phyloP scores from a whole-genome alignment of 352 stramenopile species.

The Stramenopiles sp. region DNA sequence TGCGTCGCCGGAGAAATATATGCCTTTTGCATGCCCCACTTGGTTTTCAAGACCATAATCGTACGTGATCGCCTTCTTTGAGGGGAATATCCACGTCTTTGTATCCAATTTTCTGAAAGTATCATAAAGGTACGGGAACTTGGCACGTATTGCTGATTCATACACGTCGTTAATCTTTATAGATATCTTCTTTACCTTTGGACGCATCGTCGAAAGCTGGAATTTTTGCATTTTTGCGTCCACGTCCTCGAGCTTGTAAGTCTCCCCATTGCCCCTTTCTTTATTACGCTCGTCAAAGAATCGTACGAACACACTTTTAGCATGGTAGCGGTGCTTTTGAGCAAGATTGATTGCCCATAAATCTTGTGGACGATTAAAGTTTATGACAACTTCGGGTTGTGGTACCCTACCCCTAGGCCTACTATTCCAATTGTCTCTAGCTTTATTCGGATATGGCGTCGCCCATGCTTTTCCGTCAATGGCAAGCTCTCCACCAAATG shows the following conservation, averaged over 20 bases:
- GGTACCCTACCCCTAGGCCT: not conserved
- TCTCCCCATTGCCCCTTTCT: not conserved
- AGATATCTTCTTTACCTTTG: not conserved
- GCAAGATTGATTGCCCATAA: not conserved
- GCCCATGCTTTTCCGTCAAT: not conserved
- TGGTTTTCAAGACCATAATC: constrained; percentile 3
- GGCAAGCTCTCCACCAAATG: not conserved
- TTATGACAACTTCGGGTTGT: not conserved
- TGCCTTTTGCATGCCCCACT: not conserved
- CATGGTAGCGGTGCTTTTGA: not conserved
- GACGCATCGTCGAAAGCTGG: not conserved
- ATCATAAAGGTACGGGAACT: constrained; percentile 1
- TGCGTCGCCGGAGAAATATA: constrained; percentile 5
- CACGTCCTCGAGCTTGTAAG: not conserved
- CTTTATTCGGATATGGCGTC: not conserved
- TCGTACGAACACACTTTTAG: not conserved
- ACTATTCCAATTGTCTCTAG: not conserved
- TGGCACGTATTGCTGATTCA: not conserved
- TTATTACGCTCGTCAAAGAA: not conserved
- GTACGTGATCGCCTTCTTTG: not conserved
- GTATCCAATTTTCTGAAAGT: not conserved
- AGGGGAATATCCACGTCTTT: not conserved
- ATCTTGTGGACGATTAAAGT: not conserved
- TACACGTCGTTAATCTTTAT: not conserved
- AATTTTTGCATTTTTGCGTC: not conserved